phyloP scores from a whole-genome alignment of 352 stramenopile genomes.

The Phytophthora nicotianae region DNA sequence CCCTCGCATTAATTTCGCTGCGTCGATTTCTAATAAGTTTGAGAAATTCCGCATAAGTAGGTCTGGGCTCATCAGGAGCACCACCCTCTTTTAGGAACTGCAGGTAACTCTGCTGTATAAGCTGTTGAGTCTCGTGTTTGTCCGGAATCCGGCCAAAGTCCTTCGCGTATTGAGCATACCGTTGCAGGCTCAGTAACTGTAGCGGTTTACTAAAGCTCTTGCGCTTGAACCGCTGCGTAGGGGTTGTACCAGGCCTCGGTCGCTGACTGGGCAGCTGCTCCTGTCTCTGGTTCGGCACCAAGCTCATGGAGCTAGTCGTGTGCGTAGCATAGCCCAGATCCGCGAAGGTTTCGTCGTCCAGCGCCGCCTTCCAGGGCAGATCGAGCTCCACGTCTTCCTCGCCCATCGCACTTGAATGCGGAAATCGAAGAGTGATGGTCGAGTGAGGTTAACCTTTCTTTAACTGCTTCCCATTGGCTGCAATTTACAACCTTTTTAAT shows the following conservation, averaged over 20 bases:
- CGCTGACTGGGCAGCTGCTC: slow-evolving; percentile 8
- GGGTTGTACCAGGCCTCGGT: slow-evolving; percentile 3
- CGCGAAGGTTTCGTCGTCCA: slow-evolving; percentile 51
- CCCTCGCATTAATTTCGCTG: slow-evolving; percentile 55
- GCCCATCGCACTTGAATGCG: slow-evolving; percentile 8
- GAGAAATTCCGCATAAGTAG: slow-evolving; percentile 63
- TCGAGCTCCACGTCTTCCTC: slow-evolving; percentile 53
- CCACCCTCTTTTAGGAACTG: slow-evolving; percentile 64
- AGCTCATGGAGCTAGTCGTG: slow-evolving; percentile 1
- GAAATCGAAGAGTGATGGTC: slow-evolving; percentile 36
- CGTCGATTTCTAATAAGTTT: slow-evolving; percentile 76
- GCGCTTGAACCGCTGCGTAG: slow-evolving; percentile 48
- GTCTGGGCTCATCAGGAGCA: slow-evolving; percentile 46
- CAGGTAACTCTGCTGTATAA: slow-evolving; percentile 58
- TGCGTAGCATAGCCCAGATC: slow-evolving; percentile 31
- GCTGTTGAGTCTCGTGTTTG: slow-evolving; percentile 50
- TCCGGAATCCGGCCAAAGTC: slow-evolving; percentile 45
- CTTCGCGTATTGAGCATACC: slow-evolving; percentile 53
- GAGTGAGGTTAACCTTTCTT: not conserved
- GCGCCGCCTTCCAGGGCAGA: slow-evolving; percentile 52
- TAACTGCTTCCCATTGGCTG: slow-evolving; percentile 37
- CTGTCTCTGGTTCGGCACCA: slow-evolving; percentile 22
- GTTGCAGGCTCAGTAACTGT: slow-evolving; percentile 62
- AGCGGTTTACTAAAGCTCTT: slow-evolving; percentile 78
- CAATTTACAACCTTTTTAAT: slow-evolving; percentile 15